Percentiles rank a stretch among this genome's conserved stretches.
Conservation (phyloP, 306 rosid species). For the Cyclanthera cordifolia region DNA sequence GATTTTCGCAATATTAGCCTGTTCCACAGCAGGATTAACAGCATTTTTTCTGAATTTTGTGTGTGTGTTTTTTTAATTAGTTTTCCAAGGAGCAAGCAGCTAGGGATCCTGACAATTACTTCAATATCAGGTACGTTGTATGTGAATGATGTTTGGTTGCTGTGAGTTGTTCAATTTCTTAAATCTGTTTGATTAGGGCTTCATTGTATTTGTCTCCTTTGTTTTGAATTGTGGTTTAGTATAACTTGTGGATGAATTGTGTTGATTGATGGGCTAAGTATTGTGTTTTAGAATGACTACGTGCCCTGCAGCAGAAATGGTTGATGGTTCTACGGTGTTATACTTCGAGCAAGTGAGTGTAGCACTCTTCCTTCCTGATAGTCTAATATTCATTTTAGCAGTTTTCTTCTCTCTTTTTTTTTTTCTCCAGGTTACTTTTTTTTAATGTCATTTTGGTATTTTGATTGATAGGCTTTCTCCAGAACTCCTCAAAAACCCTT, state of each 20-base stretch:
- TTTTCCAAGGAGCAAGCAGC: constrained; percentile 85
- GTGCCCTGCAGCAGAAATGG: constrained; percentile 95
- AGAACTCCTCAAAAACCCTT: constrained; percentile 93
- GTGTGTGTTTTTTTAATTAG: constrained; percentile 17
- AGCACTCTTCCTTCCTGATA: background rate
- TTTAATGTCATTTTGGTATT: constrained; percentile 19
- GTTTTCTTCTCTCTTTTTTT: background rate
- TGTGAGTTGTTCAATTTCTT: background rate
- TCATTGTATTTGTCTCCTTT: no score
- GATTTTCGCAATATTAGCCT: no score
- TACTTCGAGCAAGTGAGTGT: constrained; percentile 75
- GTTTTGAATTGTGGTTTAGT: constrained; percentile 1
- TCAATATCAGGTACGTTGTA: constrained; percentile 54
- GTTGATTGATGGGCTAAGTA: background rate
- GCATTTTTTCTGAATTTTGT: background rate
- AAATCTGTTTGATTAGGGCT: background rate
- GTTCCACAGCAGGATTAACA: no score
- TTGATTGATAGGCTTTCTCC: constrained; percentile 72
- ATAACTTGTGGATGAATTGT: background rate
- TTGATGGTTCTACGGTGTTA: constrained; percentile 75
- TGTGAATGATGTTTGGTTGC: background rate
- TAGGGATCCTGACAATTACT: constrained; percentile 83
- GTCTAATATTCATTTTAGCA: background rate
- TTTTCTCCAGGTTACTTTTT: background rate
- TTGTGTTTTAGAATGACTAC: constrained; percentile 30